Base-by-base conservation (phyloP, 371 early-diverging fungal genomes). In the Zychaea mexicana region DNA sequence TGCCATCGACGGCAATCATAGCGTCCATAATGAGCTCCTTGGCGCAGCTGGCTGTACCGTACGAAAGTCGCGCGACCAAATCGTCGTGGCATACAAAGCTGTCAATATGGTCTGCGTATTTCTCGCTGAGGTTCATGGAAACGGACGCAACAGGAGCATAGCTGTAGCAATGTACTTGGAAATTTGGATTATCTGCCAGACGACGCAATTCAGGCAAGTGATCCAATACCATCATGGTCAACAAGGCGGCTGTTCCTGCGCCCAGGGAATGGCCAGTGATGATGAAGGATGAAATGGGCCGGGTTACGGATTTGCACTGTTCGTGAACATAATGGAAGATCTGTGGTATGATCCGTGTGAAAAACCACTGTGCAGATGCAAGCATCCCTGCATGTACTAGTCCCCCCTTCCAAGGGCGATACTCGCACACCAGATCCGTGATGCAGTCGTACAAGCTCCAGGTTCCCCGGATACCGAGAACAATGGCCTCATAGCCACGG, bases 371-470 rank as follows among this genome's bases (percentile, higher is more conserved):
- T 2, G 94, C 94, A 21, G 91, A 85, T n/a, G 87, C 84, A 66
- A 88, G 72, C 81, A 94, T 89, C 8, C 94, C 94, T 33, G 89
- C 83, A 60, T 94, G 94, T 22, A 92, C 92, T 6, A 94, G 71
- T 0, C 94, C 94, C 10, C 90, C 92, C 64, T 90, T 90, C 93
- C 94, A 94, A 31, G 85, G 89, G 53, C 80, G 80, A 63, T 94
- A 94, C 62, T 94, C 92, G 64, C 94, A 94, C 2, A 90, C 87
- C 17, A 94, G 69, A 71, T 95, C 95, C 0, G 95, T 94, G 31
- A 94, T 73, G 2, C 90, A 84, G 65, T 94, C 95, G 57, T 87
- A 85, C 2, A 88, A 69, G 45, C 90, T 94, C 92, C 91, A 87
- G 1, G 93, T 92, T 17, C 94, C 94, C 21, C 94, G 86, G 31